Conservation (phyloP, 306 rosid genomes). For the Malus sieversii region DNA sequence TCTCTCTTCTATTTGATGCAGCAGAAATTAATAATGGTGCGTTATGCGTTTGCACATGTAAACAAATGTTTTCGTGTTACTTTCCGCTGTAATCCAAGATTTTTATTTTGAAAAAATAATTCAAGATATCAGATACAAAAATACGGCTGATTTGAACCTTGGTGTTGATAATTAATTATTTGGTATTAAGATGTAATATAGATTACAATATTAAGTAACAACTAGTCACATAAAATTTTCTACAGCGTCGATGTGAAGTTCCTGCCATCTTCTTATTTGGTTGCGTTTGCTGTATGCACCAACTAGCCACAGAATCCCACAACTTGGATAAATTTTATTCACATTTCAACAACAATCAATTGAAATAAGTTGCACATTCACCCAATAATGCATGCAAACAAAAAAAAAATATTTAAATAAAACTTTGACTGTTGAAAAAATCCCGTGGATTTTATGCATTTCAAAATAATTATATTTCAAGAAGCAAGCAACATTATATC, state of each 20-base stretch:
- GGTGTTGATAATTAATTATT: not conserved
- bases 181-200: not conserved
- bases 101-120: no score
- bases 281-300: not conserved
- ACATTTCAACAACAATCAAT: not conserved
- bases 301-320: not conserved
- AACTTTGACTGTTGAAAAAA: not conserved
- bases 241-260: not conserved
- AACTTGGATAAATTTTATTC: not conserved
- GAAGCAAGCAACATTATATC: not conserved
- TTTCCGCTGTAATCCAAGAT: not conserved
- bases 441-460: not conserved
- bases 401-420: not conserved
- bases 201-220: not conserved
- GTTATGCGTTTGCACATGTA: not conserved
- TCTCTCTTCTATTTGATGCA: no score
- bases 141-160: not conserved
- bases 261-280: not conserved
- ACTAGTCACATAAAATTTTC: not conserved
- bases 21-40: not conserved
- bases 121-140: not conserved
- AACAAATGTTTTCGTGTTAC: not conserved
- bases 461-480: not conserved
- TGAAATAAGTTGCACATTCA: not conserved
- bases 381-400: not conserved